These are phyloP conservation scores for Apiotrichum gamsii DNA, from an alignment of 1,284 basidiomycete genomes.

Conservation along the genomic window DNA sequence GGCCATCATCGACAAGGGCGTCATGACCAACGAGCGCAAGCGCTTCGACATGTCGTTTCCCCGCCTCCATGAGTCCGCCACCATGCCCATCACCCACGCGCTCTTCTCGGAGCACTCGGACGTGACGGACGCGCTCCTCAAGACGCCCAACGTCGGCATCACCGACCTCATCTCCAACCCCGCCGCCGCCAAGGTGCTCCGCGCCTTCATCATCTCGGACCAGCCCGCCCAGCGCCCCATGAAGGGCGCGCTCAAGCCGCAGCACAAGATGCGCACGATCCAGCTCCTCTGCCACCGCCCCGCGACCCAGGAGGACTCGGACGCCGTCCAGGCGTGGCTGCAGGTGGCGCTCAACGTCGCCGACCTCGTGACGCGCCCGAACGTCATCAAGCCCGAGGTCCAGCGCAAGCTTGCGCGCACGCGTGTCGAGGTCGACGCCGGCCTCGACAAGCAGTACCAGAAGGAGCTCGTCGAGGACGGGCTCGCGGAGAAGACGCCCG, in stretches of 20 bases:
- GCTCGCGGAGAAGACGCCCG: conserved; percentile 50
- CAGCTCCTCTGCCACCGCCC: conserved; percentile 61
- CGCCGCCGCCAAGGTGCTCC: conserved; percentile 51
- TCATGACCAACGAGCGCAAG: conserved; percentile 60
- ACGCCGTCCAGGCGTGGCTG: conserved; percentile 58
- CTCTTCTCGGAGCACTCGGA: conserved; percentile 70
- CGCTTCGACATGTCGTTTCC: conserved; percentile 68
- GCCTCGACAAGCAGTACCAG: conserved; percentile 33
- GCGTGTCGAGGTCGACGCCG: conserved; percentile 60
- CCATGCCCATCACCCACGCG: conserved; percentile 52
- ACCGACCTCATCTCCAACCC: conserved; percentile 58
- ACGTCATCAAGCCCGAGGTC: conserved; percentile 62
- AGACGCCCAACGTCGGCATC: conserved; percentile 57
- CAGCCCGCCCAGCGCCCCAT: conserved; percentile 65
- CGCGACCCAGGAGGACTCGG: conserved; percentile 48
- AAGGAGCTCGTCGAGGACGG: conserved; percentile 64
- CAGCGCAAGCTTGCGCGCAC: conserved; percentile 63
- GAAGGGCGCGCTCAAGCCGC: conserved; percentile 49
- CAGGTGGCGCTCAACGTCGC: conserved; percentile 65
- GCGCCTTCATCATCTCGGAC: conserved; percentile 74
- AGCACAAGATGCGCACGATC: conserved; percentile 61
- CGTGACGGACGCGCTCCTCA: conserved; percentile 69
- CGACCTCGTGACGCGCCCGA: conserved; percentile 57
- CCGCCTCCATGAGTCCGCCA: conserved; percentile 32
- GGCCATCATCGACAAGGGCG: conserved; percentile 72